Evolutionary conservation across 495 filamentous ascomycete species (phyloP).

Genomic region (Glonium stellatum): DNA sequence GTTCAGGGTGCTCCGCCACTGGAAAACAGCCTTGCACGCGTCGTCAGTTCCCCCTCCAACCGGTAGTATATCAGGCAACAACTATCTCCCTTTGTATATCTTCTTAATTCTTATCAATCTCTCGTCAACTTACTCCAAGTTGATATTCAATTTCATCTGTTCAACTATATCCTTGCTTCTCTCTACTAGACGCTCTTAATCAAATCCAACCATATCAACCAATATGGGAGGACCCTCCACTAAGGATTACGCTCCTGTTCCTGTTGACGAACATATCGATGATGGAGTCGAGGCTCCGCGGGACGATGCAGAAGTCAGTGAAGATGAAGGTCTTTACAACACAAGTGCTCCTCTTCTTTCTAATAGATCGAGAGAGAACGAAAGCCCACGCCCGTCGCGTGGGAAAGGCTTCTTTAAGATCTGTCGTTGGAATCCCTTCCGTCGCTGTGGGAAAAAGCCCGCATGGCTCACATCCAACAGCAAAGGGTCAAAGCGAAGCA

Average conservation of each 20-base stretch:
- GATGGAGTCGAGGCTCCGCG: conserved; percentile 6
- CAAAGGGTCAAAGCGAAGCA: conserved; percentile 5
- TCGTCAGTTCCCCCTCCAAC: background rate
- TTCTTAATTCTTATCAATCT: background rate
- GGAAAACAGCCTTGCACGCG: conserved; percentile 5
- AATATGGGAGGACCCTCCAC: conserved; percentile 5
- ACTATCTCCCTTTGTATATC: background rate
- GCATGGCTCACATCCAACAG: background rate
- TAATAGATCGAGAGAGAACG: conserved; percentile 8
- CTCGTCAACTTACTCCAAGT: background rate
- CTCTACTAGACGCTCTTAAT: background rate
- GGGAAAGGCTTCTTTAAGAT: background rate
- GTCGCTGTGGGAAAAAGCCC: background rate
- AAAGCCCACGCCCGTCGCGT: background rate
- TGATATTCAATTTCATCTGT: background rate
- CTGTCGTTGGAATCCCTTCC: conserved; percentile 5
- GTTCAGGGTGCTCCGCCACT: background rate
- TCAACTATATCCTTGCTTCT: background rate
- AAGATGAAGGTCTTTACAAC: conserved; percentile 11
- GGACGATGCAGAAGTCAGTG: conserved; percentile 1
- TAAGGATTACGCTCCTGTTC: conserved; percentile 6
- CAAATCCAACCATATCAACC: background rate
- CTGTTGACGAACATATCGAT: conserved; percentile 10
- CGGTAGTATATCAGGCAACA: background rate
- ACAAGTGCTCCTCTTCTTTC: conserved; percentile 15